These are phyloP conservation scores for Holtermannia corniformis DNA, from an alignment of 768 basidiomycete genomes.

Conservation along the genomic window DNA sequence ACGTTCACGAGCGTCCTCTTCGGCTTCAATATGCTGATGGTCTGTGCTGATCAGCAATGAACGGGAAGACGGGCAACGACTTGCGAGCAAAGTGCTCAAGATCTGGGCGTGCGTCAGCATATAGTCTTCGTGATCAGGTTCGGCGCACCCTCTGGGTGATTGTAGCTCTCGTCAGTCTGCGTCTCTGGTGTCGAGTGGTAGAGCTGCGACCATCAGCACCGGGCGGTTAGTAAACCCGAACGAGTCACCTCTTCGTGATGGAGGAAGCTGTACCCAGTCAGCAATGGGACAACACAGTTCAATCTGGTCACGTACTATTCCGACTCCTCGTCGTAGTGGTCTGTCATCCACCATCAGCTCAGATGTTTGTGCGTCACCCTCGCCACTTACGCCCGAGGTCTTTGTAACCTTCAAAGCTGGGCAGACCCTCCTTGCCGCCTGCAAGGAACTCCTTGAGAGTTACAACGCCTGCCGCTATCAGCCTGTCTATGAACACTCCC, in stretches of 20 bases:
- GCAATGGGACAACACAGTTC: not conserved
- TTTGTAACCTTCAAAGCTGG: slow-evolving; percentile 38
- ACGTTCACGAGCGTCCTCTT: slow-evolving; percentile 77
- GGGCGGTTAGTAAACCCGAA: slow-evolving; percentile 3
- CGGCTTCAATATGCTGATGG: slow-evolving; percentile 72
- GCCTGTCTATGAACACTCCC: not conserved
- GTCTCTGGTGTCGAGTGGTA: slow-evolving; percentile 95
- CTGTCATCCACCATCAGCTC: slow-evolving; percentile 4
- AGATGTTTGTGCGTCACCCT: not conserved
- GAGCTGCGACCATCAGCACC: slow-evolving; percentile 45
- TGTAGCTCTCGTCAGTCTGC: slow-evolving; percentile 90
- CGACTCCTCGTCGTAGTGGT: slow-evolving; percentile 41
- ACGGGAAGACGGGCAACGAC: slow-evolving; percentile 1
- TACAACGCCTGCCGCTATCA: slow-evolving; percentile 6
- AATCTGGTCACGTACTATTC: slow-evolving; percentile 36
- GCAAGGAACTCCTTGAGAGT: slow-evolving; percentile 36
- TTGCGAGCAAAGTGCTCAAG: slow-evolving; percentile 69
- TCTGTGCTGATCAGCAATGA: slow-evolving; percentile 38
- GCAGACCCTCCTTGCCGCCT: slow-evolving; percentile 37
- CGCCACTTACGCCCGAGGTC: slow-evolving; percentile 40
- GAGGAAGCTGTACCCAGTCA: slow-evolving; percentile 34
- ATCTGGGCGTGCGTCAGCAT: slow-evolving; percentile 19
- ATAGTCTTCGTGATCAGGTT: slow-evolving; percentile 22
- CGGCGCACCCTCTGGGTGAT: slow-evolving; percentile 68
- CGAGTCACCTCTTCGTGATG: slow-evolving; percentile 87